Evolutionary conservation across 2,329 filamentous ascomycete species (phyloP).

Genomic region (Incumbomyces lentus): DNA sequence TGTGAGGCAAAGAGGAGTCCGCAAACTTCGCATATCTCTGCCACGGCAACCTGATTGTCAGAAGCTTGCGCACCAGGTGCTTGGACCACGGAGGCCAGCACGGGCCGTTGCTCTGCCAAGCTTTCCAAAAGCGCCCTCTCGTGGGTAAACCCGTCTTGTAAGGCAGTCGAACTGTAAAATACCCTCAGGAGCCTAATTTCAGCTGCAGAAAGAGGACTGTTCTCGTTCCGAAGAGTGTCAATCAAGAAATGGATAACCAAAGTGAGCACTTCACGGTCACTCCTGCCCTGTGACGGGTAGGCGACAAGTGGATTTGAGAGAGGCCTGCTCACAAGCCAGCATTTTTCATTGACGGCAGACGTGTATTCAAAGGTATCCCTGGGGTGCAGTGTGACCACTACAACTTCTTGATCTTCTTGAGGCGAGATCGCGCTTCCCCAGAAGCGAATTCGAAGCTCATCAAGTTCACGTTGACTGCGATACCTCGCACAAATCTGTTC

Average conservation of each 20-base stretch:
- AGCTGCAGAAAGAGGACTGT: no score
- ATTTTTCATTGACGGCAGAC: slow-evolving; percentile 21
- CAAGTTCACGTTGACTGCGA: slow-evolving; percentile 40
- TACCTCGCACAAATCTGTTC: slow-evolving; percentile 25
- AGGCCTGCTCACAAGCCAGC: not conserved
- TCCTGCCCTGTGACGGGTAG: not conserved
- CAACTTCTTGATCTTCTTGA: slow-evolving; percentile 36
- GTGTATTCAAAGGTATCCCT: slow-evolving; percentile 49
- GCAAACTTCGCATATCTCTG: slow-evolving; percentile 19
- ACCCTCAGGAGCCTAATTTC: no score
- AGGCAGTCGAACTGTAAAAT: no score
- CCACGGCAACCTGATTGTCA: not conserved
- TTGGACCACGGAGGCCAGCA: not conserved
- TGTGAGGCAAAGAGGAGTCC: slow-evolving; percentile 11
- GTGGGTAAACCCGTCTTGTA: no score
- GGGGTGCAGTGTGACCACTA: slow-evolving; percentile 44
- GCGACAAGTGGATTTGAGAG: not conserved
- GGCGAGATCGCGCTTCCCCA: slow-evolving; percentile 44
- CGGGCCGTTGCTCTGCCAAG: no score
- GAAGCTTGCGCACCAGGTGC: not conserved
- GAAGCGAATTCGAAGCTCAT: slow-evolving; percentile 39
- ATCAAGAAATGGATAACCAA: not conserved
- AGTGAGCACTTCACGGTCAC: not conserved
- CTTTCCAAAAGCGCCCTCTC: no score
- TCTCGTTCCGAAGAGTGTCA: no score